Evolutionary conservation across 2,329 filamentous ascomycete species (phyloP).

Genomic region (Raffaelea albimanens): DNA sequence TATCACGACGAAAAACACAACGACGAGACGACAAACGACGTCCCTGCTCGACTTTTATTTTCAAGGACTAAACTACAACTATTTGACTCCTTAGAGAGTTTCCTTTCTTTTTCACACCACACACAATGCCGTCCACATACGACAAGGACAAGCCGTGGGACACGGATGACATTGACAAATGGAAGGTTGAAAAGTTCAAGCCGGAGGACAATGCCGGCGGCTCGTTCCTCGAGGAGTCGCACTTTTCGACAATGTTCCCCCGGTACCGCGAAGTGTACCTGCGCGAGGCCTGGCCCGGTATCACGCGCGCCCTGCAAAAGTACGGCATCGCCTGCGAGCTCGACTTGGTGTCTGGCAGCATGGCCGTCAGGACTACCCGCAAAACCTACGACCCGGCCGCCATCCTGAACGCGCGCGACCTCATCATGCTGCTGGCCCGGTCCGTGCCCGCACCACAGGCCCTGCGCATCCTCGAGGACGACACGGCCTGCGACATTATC

Average conservation of each 20-base stretch:
- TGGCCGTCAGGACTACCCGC: constrained; percentile 91
- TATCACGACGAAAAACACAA: no score
- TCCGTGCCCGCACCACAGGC: constrained; percentile 91
- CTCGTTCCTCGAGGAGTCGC: constrained; percentile 85
- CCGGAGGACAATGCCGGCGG: constrained; percentile 77
- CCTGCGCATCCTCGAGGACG: constrained; percentile 84
- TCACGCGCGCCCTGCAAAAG: constrained; percentile 82
- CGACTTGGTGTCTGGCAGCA: constrained; percentile 89
- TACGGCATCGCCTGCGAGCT: constrained; percentile 82
- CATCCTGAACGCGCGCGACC: constrained; percentile 85
- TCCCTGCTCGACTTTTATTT: no score
- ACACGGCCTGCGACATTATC: constrained; percentile 76
- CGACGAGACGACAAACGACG: no score
- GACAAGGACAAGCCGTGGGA: constrained; percentile 91
- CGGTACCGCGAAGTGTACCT: constrained; percentile 95
- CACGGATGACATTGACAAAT: constrained; percentile 94
- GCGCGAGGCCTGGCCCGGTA: constrained; percentile 83
- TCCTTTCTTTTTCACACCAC: no score
- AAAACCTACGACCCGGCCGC: constrained; percentile 88
- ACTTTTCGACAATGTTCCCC: constrained; percentile 79
- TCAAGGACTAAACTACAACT: no score
- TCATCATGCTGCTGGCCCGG: constrained; percentile 86
- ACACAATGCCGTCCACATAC: constrained; percentile 73
- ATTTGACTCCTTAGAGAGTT: no score
- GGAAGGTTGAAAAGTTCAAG: constrained; percentile 83